phyloP scores from a whole-genome alignment of 768 basidiomycete genomes.

The Hysterangium stoloniferum region DNA sequence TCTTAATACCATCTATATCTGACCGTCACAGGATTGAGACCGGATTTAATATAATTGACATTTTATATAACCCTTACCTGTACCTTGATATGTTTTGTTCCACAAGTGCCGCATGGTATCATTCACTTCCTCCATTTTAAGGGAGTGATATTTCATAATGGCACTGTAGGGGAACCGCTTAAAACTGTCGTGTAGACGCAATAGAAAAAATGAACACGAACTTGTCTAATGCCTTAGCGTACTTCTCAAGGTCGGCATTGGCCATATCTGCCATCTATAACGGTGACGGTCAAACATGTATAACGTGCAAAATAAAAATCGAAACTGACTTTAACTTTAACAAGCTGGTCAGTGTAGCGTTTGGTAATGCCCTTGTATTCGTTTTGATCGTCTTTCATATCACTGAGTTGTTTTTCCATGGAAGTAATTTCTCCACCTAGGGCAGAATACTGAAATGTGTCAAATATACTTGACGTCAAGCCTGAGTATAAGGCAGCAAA shows the following conservation, averaged over 20 bases:
- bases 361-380: conserved; percentile 86
- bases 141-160: conserved; percentile 95
- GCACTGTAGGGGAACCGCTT: conserved; percentile 46
- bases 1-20: conserved; percentile 98
- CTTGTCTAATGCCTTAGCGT: conserved; percentile 96
- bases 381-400: conserved; percentile 59
- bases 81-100: conserved; percentile 99
- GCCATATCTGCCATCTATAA: conserved; percentile 93
- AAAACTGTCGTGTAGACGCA: too few species aligned
- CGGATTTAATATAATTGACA: conserved; percentile 1
- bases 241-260: conserved; percentile 95
- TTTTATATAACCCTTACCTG: conserved; percentile 46
- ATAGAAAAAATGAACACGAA: conserved; percentile 34
- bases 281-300: not conserved
- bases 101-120: conserved; percentile 95
- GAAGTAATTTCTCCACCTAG: conserved; percentile 79
- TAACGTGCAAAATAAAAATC: not conserved
- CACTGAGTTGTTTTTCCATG: conserved; percentile 55
- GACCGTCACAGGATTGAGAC: conserved; percentile 2
- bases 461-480: not conserved
- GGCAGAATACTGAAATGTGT: conserved; percentile 54
- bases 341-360: conserved; percentile 81
- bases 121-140: conserved; percentile 99
- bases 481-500: not conserved
- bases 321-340: conserved; percentile 82